Evolutionary conservation across 1,284 basidiomycete genomes (phyloP).

Genomic region (Sanguinoderma infundibulare): DNA sequence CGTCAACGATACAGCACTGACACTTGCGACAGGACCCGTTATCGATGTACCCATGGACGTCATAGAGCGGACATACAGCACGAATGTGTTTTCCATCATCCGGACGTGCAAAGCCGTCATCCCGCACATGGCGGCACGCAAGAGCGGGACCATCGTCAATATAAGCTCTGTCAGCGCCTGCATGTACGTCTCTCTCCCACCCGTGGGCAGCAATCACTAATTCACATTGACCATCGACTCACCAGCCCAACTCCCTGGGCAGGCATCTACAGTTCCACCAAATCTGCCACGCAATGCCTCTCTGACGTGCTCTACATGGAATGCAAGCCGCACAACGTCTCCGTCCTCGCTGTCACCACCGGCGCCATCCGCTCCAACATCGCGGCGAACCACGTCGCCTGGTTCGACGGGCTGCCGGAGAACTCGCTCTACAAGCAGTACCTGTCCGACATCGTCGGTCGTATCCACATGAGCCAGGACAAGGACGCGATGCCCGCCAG

Average conservation of each 20-base stretch:
- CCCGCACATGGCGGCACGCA: constrained; percentile 69
- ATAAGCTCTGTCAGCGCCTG: constrained; percentile 72
- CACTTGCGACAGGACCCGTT: constrained; percentile 53
- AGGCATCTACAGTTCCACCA: constrained; percentile 68
- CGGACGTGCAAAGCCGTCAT: constrained; percentile 67
- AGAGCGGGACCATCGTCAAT: constrained; percentile 71
- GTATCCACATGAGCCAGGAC: constrained; percentile 57
- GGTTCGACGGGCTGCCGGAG: constrained; percentile 47
- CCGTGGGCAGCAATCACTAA: not conserved
- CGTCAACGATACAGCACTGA: not conserved
- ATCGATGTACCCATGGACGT: constrained; percentile 64
- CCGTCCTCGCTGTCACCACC: constrained; percentile 66
- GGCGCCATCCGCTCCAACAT: constrained; percentile 65
- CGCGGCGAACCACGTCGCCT: constrained; percentile 47
- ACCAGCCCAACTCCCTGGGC: constrained; percentile 71
- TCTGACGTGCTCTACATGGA: constrained; percentile 74
- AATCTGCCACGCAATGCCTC: constrained; percentile 65
- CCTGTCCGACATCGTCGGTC: constrained; percentile 54
- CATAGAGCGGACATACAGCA: constrained; percentile 58
- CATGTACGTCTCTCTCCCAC: constrained; percentile 48
- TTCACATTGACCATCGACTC: not conserved
- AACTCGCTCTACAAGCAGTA: constrained; percentile 56
- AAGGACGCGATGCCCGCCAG: constrained; percentile 50
- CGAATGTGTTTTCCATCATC: constrained; percentile 67
- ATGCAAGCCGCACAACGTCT: constrained; percentile 60